These are phyloP conservation scores for Arabidopsis arenosa DNA, from an alignment of 345 rosid genomes.

Conservation along the genomic window DNA sequence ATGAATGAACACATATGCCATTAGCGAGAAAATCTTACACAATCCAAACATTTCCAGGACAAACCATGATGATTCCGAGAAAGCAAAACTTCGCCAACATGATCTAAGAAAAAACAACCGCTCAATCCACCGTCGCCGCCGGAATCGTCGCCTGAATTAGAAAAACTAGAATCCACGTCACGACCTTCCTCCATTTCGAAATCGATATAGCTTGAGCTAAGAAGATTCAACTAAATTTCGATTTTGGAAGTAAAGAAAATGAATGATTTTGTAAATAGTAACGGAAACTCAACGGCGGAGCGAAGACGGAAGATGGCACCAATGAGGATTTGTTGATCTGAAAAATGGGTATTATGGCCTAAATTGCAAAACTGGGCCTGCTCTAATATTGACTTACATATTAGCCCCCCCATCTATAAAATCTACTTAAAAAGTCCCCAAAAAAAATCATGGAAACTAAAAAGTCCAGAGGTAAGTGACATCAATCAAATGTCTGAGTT, in stretches of 20 bases:
- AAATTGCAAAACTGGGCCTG: background rate
- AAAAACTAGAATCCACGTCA: background rate
- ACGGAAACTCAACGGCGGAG: slow-evolving; percentile 1
- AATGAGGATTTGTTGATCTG: background rate
- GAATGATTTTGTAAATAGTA: background rate
- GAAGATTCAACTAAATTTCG: background rate
- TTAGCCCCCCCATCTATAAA: background rate
- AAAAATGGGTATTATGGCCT: background rate
- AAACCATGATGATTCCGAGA: slow-evolving; percentile 64
- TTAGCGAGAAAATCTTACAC: slow-evolving; percentile 50
- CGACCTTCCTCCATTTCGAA: slow-evolving; percentile 29
- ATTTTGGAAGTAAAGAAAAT: background rate
- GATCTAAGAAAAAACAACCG: slow-evolving; percentile 61
- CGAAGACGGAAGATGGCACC: background rate
- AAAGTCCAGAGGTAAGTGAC: no score
- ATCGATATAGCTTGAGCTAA: slow-evolving; percentile 9
- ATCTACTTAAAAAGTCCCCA: background rate
- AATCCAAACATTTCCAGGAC: slow-evolving; percentile 68
- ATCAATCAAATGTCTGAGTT: no score
- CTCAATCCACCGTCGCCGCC: slow-evolving; percentile 41
- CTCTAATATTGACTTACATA: background rate
- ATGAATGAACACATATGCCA: slow-evolving; percentile 1
- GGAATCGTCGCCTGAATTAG: slow-evolving; percentile 12
- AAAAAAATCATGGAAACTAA: no score
- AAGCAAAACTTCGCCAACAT: slow-evolving; percentile 70